These are phyloP conservation scores for Trametes hirsuta DNA, from an alignment of 1,284 basidiomycete genomes.

Conservation along the genomic window DNA sequence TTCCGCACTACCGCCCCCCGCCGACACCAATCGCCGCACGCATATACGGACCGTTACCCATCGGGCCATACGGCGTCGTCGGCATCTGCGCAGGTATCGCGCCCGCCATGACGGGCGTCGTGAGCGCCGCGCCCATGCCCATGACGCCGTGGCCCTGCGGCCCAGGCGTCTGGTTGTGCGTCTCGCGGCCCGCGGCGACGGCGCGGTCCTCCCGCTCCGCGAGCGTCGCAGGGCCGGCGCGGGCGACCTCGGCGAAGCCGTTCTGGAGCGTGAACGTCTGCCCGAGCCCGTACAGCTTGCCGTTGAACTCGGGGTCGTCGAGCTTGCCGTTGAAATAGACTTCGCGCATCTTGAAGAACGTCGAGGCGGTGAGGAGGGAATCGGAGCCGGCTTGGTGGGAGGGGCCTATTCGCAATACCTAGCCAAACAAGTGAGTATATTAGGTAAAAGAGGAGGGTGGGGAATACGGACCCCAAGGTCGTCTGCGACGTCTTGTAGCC, in stretches of 20 bases:
- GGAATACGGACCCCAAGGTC: conserved; percentile 73
- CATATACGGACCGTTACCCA: conserved; percentile 66
- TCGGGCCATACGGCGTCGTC: conserved; percentile 57
- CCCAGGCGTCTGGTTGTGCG: conserved; percentile 59
- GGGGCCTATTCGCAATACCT: conserved; percentile 89
- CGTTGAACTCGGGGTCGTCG: conserved; percentile 78
- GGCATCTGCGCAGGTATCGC: conserved; percentile 46
- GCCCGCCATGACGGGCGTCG: conserved; percentile 42
- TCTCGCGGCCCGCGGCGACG: conserved; percentile 47
- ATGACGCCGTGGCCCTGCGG: conserved; percentile 41
- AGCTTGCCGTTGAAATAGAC: conserved; percentile 89
- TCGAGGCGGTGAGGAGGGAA: conserved; percentile 88
- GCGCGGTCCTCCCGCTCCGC: conserved; percentile 76
- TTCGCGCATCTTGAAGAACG: conserved; percentile 96
- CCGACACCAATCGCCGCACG: conserved; percentile 63
- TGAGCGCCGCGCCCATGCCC: conserved; percentile 46
- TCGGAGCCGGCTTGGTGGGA: conserved; percentile 98
- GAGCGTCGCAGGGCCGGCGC: conserved; percentile 63
- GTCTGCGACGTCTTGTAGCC: conserved; percentile 95
- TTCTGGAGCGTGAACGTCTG: conserved; percentile 71
- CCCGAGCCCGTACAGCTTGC: conserved; percentile 78
- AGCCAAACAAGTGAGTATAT: neutral
- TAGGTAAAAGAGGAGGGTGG: conserved; percentile 11
- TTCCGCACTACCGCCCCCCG: conserved; percentile 52
- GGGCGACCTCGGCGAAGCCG: conserved; percentile 62